A percentile compares a stretch with the other conserved stretches of the same genome.
Evolutionary conservation across 495 filamentous ascomycete species (phyloP).

Genomic region (Penicillium taxi): DNA sequence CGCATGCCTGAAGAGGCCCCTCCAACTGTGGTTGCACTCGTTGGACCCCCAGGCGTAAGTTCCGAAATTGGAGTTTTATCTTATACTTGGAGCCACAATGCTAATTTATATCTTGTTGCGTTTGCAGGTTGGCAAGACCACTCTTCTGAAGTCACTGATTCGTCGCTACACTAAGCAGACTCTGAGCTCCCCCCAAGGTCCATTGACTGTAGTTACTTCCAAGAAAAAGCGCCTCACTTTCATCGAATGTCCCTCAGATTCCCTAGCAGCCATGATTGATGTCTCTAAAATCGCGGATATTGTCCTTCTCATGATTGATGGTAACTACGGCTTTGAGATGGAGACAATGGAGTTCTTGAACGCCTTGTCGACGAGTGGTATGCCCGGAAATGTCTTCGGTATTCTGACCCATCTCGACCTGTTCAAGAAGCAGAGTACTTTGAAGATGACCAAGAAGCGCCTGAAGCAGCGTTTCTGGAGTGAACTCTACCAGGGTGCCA

Average conservation of each 20-base stretch:
- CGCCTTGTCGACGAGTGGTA: slow-evolving; percentile 77
- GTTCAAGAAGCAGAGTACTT: slow-evolving; percentile 82
- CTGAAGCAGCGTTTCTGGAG: slow-evolving; percentile 94
- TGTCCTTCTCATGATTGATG: slow-evolving; percentile 93
- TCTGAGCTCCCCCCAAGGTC: slow-evolving; percentile 78
- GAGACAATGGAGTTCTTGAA: slow-evolving; percentile 99
- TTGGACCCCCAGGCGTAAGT: slow-evolving; percentile 87
- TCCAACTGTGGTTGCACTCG: slow-evolving; percentile 81
- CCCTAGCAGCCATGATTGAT: slow-evolving; percentile 88
- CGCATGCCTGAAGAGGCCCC: slow-evolving; percentile 93
- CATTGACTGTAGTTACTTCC: slow-evolving; percentile 89
- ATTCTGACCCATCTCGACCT: slow-evolving; percentile 94
- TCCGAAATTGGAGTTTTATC: slow-evolving; percentile 12
- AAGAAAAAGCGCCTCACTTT: slow-evolving; percentile 90
- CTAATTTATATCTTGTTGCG: slow-evolving; percentile 8
- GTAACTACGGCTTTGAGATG: slow-evolving; percentile 98
- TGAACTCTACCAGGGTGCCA: slow-evolving; percentile 92
- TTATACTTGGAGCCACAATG: neutral
- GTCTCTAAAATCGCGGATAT: slow-evolving; percentile 95
- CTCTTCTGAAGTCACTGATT: slow-evolving; percentile 83
- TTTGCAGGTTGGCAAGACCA: slow-evolving; percentile 57
- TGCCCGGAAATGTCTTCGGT: slow-evolving; percentile 97
- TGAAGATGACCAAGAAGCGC: slow-evolving; percentile 88
- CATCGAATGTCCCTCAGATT: slow-evolving; percentile 90
- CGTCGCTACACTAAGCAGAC: slow-evolving; percentile 93